A percentile compares a stretch with the other conserved stretches of the same genome.
These are phyloP conservation scores for Sclerotinia sclerotiorum DNA, from an alignment of 2,329 filamentous ascomycete species.

Conservation along the genomic window DNA sequence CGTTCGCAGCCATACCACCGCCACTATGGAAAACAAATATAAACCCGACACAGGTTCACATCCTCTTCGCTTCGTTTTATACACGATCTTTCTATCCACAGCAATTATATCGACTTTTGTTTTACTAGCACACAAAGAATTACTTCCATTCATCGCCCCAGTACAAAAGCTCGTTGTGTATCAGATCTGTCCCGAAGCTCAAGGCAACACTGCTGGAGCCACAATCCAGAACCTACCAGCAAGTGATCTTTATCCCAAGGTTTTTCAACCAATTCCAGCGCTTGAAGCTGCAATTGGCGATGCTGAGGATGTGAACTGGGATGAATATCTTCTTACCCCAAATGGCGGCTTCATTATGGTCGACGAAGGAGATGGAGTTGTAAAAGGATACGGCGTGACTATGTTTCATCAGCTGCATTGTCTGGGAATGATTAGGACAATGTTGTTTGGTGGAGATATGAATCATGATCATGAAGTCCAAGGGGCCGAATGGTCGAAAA, in stretches of 20 bases:
- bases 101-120: background rate
- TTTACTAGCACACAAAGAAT: background rate
- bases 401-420: conserved; percentile 13
- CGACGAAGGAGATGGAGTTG: background rate
- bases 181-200: conserved; percentile 3
- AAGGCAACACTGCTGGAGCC: background rate
- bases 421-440: background rate
- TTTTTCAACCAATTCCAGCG: background rate
- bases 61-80: background rate
- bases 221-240: background rate
- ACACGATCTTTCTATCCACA: background rate
- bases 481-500: conserved; percentile 6
- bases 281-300: background rate
- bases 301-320: background rate
- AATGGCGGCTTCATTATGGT: background rate
- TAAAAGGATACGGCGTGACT: background rate
- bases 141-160: background rate
- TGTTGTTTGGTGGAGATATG: background rate
- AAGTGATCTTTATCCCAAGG: background rate
- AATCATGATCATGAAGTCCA: conserved; percentile 7
- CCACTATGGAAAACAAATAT: background rate
- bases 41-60: background rate
- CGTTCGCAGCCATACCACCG: background rate
- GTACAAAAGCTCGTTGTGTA: background rate
- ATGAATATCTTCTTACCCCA: conserved; percentile 1